Base-by-base conservation (phyloP, 495 filamentous ascomycete species). In the Apodospora peruviana region DNA sequence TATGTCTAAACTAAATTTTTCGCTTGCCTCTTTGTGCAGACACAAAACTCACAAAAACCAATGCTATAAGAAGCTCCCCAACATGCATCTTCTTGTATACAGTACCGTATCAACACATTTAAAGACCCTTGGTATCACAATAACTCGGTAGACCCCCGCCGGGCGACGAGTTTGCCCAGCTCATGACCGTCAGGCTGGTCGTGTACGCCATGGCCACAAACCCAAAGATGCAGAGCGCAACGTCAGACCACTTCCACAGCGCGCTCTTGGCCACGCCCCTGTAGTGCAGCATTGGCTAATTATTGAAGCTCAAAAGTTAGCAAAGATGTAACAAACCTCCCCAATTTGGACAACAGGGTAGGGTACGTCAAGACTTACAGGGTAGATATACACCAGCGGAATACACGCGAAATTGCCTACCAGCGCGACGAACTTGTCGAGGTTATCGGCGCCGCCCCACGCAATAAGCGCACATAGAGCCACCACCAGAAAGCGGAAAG, bases 331-430 rank as follows among this genome's bases (percentile, higher is more conserved):
- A 19, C 38, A 34, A 43, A 1, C 11, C 2, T n/a, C 12, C 11
- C 18, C 5, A 16, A 19, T 18, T 16, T 14, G 4, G 21, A 1
- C 8, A 29, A 2, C 21, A 19, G 17, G 11, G 19, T 16, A 34
- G 24, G 20, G 40, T n/a, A 41, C 23, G 10, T 10, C 36, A 12
- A 41, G 39, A 78, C 84, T 71, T 78, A 95, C 90, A 45, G 93
- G 94, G 64, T 98, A 98, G 40, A 98, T 94, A 60, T 96, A 97
- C 55, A 97, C 91, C 53, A 98, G 72, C 23, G 93, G 93, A 60
- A 98, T 90, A 68, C 93, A 98, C 51, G 93, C 93, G 72, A 98
- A 97, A 68, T 89, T 95, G 47, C 93, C 93, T 19, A 97, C 90
- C 20, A 98, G 73, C 14, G 89, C 85, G 17, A 98, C 93, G 62